Evolutionary conservation across 306 rosid genomes (phyloP), one percentile per base, ranked within the genome.

Genomic region (Abrus precatorius): DNA sequence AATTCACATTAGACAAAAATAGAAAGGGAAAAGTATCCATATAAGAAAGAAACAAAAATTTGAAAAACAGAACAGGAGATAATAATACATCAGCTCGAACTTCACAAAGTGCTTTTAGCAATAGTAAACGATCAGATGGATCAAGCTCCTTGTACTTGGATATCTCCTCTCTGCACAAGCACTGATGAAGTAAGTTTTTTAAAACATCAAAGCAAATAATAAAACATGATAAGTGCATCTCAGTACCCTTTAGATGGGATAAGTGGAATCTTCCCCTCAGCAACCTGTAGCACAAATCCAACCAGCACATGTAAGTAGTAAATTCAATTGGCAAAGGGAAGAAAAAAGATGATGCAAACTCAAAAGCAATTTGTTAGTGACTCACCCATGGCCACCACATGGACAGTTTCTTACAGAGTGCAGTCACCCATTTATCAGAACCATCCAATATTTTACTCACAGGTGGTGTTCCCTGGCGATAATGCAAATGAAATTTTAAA

Each of bases 381-480:
- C 93, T 84, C 84, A 91, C 98, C 97, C 99, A 91, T 33, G 94
- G 92, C 99, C 99, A 95, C 99, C 99, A 93, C 30, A 47, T 38
- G 34, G 54, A 50, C 76, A 95, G 93, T 85, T 91, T 91, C 90
- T 88, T 91, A 83, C 93, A 89, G n/a, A 95, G 92, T 44, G 54
- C 86, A 44, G 94, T 87, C 81, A 90, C 93, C 99, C 97, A 95
- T n/a, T 85, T 90, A 83, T 90, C 94, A 68, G 94, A 53, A 38
- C 84, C 92, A 38, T 87, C 48, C 82, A 88, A 65, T 32, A 43
- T 28, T 83, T 84, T 93, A 81, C 85, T 87, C 9, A 81, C 92
- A 59, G 97, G 97, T 53, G 99, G 96, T 62, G 69, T 91, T 59
- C 98, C 98, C 99, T 95, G 85, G 29, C 62, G 68, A 78, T 12